Evolutionary conservation across 139 green algal species (phyloP), one percentile per base, ranked within the genome.

Genomic region (Coelastrella sp.): DNA sequence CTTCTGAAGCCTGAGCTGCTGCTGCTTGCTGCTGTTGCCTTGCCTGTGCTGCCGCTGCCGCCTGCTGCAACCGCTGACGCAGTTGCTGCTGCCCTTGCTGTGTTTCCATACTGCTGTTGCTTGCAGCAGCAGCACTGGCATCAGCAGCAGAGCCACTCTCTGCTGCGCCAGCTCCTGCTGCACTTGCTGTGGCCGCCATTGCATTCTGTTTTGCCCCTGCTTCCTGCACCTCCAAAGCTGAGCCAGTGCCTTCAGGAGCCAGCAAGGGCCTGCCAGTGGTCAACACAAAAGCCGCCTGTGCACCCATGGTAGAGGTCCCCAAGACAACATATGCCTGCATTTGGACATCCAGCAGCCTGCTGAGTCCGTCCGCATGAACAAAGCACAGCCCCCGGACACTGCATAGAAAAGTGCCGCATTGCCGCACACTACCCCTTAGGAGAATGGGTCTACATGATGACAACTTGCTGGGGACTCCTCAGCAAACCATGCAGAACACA

Each of bases 301-400:
- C 93, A 7, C 91, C 94, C 10, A 70, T 74, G 0, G 57, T 85
- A 7, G 93, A 93, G 4, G 93, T 88, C 24, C 94, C 94, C 60
- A 94, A 24, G n/a, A 96, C 92, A 60, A 96, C 88, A 68, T 92
- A 94, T 35, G 86, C 85, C 94, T 96, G 92, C 35, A 73, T 22
- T 22, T 85, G 0, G 78, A 20, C 24, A 88, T 49, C 3, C 35
- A 49, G 35, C 35, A 49, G 35, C 35, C 35, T 49, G 35, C 35
- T 49, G 35, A 49, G 35, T 49, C 35, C 1, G 35, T 49, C 35
- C 1, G 3, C 35, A 49, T 49, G 1, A 49, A 49, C 35, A 49
- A 3, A 49, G 35, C 35, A 49, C 35, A 49, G 35, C 35, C 35
- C 35, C 35, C 35, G 35, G 35, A 49, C 35, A 49, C 35, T 49